These are phyloP conservation scores for Globisporangium spiculum DNA, from an alignment of 352 stramenopile genomes.

Conservation along the genomic window DNA sequence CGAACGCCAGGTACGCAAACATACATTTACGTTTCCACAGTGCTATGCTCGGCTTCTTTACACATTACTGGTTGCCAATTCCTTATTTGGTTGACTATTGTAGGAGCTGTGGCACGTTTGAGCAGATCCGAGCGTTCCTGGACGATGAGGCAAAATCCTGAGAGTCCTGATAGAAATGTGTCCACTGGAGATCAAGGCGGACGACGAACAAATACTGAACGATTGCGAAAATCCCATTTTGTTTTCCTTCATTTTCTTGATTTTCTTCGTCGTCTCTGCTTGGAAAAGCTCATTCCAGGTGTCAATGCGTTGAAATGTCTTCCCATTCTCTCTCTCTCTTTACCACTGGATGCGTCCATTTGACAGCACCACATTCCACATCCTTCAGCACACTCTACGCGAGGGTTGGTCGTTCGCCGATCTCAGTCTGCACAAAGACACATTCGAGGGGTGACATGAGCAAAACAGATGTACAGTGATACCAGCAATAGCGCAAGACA, in stretches of 20 bases:
- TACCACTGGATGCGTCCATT: not conserved
- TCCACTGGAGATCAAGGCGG: not conserved
- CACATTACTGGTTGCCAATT: not conserved
- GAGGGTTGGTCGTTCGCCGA: constrained; percentile 62
- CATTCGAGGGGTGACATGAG: not conserved
- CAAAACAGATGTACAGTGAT: not conserved
- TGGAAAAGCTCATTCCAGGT: not conserved
- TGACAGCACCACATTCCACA: not conserved
- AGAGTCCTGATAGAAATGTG: not conserved
- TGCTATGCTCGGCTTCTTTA: not conserved
- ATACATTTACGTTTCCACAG: not conserved
- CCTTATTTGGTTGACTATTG: constrained; percentile 8
- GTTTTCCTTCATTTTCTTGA: constrained; percentile 6
- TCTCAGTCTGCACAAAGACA: constrained; percentile 28
- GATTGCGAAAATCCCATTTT: constrained; percentile 1
- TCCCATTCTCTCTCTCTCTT: constrained; percentile 3
- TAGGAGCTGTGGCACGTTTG: constrained; percentile 55
- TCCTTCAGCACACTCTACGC: constrained; percentile 22
- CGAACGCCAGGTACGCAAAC: constrained; percentile 23
- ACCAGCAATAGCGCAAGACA: not conserved
- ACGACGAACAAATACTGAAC: not conserved
- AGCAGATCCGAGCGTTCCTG: constrained; percentile 47
- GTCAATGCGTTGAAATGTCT: constrained; percentile 3
- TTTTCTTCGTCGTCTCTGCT: not conserved
- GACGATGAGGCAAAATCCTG: constrained; percentile 1